Percentiles rank a stretch among this genome's conserved stretches.
phyloP scores from a whole-genome alignment of 306 rosid genomes.

The Inga leiocalycina region DNA sequence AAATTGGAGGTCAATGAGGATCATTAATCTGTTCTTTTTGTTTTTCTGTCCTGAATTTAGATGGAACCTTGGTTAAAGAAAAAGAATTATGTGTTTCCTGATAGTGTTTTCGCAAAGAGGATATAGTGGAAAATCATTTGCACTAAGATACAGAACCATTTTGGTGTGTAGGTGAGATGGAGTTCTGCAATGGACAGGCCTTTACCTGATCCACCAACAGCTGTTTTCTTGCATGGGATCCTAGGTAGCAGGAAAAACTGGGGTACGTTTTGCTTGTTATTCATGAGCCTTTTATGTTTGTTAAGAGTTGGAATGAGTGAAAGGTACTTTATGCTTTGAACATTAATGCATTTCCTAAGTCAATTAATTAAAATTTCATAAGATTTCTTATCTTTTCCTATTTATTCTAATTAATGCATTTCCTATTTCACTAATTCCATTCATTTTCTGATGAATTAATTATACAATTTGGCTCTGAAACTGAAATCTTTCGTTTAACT shows the following conservation, averaged over 20 bases:
- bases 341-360: neutral
- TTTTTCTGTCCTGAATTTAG: neutral
- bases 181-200: slow-evolving; percentile 68
- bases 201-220: slow-evolving; percentile 84
- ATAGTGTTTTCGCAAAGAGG: neutral
- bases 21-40: slow-evolving; percentile 1
- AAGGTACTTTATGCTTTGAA: neutral
- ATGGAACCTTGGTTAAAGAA: neutral
- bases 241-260: slow-evolving; percentile 92
- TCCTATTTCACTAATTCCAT: neutral
- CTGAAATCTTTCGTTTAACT: neutral
- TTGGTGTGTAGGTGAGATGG: slow-evolving; percentile 76
- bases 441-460: neutral
- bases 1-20: neutral
- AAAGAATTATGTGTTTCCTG: neutral
- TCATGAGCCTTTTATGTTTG: neutral
- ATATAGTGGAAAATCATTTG: slow-evolving; percentile 14
- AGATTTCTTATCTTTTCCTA: neutral
- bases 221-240: slow-evolving; percentile 91
- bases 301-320: neutral
- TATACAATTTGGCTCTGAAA: neutral
- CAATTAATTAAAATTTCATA: neutral
- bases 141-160: slow-evolving; percentile 23
- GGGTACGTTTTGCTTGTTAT: slow-evolving; percentile 58
- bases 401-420: neutral